These are phyloP conservation scores for Lachnellula hyalina DNA, from an alignment of 2,329 filamentous ascomycete genomes.

Conservation along the genomic window DNA sequence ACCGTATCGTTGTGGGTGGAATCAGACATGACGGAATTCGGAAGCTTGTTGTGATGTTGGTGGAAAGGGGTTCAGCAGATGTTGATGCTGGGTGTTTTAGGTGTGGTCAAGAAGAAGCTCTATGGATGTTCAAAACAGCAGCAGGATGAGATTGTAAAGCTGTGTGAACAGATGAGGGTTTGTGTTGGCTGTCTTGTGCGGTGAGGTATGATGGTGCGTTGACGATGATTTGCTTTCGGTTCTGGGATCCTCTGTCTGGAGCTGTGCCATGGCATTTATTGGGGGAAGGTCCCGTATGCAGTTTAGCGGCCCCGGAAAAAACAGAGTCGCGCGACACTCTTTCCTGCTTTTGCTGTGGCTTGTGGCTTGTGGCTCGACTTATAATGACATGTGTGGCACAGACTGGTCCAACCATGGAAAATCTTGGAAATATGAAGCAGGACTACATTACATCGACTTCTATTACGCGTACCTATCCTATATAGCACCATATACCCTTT, in stretches of 20 bases:
- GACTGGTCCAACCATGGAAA: not conserved
- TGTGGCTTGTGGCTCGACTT: not conserved
- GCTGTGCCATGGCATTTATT: slow-evolving; percentile 13
- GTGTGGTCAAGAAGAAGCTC: not conserved
- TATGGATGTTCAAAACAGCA: not conserved
- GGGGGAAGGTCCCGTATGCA: slow-evolving; percentile 9
- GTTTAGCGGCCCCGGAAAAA: slow-evolving; percentile 2
- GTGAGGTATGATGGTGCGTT: slow-evolving; percentile 7
- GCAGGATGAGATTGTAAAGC: not conserved
- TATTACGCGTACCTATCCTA: not conserved
- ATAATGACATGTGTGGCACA: slow-evolving; percentile 11
- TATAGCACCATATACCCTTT: no score
- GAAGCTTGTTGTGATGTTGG: not conserved
- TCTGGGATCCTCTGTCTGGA: not conserved
- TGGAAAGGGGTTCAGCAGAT: not conserved
- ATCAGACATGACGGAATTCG: slow-evolving; percentile 18
- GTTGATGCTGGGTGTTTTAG: not conserved
- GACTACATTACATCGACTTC: not conserved
- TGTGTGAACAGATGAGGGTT: not conserved
- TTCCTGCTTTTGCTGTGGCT: slow-evolving; percentile 7
- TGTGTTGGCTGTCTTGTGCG: slow-evolving; percentile 1
- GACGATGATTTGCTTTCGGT: slow-evolving; percentile 1
- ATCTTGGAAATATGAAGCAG: not conserved
- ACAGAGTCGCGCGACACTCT: slow-evolving; percentile 6
- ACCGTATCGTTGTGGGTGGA: slow-evolving; percentile 15